phyloP scores from a whole-genome alignment of 225 moss, liverwort and hornwort species.

The Bryoerythrophyllum caledonicum region DNA sequence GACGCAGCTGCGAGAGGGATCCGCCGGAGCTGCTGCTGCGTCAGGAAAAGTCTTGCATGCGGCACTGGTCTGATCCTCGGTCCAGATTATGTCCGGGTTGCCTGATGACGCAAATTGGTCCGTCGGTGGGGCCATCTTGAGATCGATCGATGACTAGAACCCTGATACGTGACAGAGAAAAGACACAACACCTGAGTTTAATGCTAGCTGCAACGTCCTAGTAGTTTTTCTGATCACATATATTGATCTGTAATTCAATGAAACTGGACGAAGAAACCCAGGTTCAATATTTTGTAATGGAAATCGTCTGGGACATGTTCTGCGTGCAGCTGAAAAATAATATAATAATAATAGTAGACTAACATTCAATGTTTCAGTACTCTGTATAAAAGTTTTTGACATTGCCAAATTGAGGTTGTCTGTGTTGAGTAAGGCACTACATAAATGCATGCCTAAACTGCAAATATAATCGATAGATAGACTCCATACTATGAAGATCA shows the following conservation, averaged over 20 bases:
- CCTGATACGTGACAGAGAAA: too few relatives aligned
- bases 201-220: too few relatives aligned
- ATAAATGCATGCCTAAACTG: too few relatives aligned
- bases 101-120: constrained; percentile 13
- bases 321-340: background rate
- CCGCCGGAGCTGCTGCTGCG: background rate
- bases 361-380: too few relatives aligned
- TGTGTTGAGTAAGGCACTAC: too few relatives aligned
- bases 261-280: too few relatives aligned
- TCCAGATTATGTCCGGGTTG: constrained; percentile 4
- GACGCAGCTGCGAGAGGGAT: constrained; percentile 27
- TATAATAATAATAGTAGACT: too few relatives aligned
- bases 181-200: background rate
- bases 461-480: too few relatives aligned
- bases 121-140: constrained; percentile 29
- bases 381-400: too few relatives aligned
- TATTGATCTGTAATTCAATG: too few relatives aligned
- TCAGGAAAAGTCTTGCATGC: background rate
- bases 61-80: constrained; percentile 11
- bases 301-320: background rate
- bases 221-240: too few relatives aligned
- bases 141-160: background rate
- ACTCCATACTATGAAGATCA: background rate
- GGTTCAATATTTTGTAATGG: background rate
- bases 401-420: too few relatives aligned